A percentile compares a stretch with the other conserved stretches of the same genome.
These are phyloP conservation scores for Neonothopanus nambi DNA, from an alignment of 1,284 basidiomycete species.

Conservation along the genomic window DNA sequence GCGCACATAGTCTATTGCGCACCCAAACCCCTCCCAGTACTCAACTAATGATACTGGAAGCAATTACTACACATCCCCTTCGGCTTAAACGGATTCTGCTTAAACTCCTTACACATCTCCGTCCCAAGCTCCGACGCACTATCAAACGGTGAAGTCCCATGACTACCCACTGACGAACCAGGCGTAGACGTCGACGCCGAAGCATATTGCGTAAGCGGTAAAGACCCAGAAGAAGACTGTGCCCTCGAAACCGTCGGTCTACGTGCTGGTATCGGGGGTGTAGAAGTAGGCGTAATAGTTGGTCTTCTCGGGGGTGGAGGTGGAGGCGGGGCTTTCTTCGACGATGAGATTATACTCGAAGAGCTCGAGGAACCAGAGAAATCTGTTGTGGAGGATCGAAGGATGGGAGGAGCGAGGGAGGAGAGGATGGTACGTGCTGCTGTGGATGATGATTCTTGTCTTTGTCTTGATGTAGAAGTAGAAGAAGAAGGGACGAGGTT, in stretches of 20 bases:
- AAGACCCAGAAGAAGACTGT: slow-evolving; percentile 19
- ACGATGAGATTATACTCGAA: slow-evolving; percentile 6
- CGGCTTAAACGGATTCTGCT: slow-evolving; percentile 61
- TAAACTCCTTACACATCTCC: slow-evolving; percentile 16
- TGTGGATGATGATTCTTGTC: slow-evolving; percentile 2
- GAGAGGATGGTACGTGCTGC: slow-evolving; percentile 4
- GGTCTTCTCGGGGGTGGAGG: slow-evolving; percentile 39
- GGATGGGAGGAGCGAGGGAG: slow-evolving; percentile 7
- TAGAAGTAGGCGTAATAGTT: slow-evolving; percentile 23
- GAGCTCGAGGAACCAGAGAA: slow-evolving; percentile 6
- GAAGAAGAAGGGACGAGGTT: slow-evolving; percentile 18
- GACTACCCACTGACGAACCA: slow-evolving; percentile 29
- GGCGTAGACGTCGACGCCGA: slow-evolving; percentile 26
- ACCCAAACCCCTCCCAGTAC: too few species aligned
- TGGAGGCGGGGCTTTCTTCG: slow-evolving; percentile 41
- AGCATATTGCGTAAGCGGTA: slow-evolving; percentile 6
- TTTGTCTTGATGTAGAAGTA: background rate
- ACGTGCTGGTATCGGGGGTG: slow-evolving; percentile 27
- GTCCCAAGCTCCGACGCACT: slow-evolving; percentile 37
- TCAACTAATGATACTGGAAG: slow-evolving; percentile 51
- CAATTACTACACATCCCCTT: slow-evolving; percentile 64
- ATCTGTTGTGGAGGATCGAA: slow-evolving; percentile 7
- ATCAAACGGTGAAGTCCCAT: slow-evolving; percentile 47
- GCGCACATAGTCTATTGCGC: too few species aligned
- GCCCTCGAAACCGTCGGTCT: slow-evolving; percentile 17